phyloP scores from a whole-genome alignment of 257 asterid genomes.

The Plantago major region DNA sequence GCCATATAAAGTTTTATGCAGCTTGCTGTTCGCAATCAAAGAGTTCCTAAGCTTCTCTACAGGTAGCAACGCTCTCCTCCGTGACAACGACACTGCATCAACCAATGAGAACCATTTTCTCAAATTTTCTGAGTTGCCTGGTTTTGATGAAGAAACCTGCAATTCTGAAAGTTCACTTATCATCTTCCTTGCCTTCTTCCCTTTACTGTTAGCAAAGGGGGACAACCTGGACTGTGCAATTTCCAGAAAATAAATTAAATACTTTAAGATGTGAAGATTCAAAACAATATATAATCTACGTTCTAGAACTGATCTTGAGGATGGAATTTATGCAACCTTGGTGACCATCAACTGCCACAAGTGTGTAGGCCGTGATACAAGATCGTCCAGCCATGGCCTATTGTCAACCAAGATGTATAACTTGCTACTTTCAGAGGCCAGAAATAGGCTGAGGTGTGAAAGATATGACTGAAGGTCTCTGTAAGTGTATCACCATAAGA shows the following conservation, averaged over 20 bases:
- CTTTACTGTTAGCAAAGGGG: constrained; percentile 85
- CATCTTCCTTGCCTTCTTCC: constrained; percentile 48
- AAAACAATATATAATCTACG: neutral
- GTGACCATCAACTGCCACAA: constrained; percentile 97
- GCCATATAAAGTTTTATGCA: constrained; percentile 87
- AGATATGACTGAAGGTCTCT: constrained; percentile 96
- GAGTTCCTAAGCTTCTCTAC: constrained; percentile 78
- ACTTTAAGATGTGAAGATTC: neutral
- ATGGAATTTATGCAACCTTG: constrained; percentile 51
- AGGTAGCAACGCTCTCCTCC: constrained; percentile 82
- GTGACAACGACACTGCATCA: constrained; percentile 66
- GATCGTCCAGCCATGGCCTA: constrained; percentile 89
- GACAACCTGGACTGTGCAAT: constrained; percentile 79
- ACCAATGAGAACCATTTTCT: constrained; percentile 68
- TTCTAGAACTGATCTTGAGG: constrained; percentile 9
- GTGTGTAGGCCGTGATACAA: constrained; percentile 70
- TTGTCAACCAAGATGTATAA: constrained; percentile 85
- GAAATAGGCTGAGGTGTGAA: constrained; percentile 77
- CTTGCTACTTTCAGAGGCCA: constrained; percentile 75
- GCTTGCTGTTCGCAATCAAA: constrained; percentile 64
- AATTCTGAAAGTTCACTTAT: constrained; percentile 30
- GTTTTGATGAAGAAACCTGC: constrained; percentile 34
- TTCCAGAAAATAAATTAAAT: constrained; percentile 20
- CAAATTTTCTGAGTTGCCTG: constrained; percentile 35
- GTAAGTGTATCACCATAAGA: constrained; percentile 21